Evolutionary conservation across 129 eudicot species (phyloP).

Genomic region (Chrysanthemum makinoi): DNA sequence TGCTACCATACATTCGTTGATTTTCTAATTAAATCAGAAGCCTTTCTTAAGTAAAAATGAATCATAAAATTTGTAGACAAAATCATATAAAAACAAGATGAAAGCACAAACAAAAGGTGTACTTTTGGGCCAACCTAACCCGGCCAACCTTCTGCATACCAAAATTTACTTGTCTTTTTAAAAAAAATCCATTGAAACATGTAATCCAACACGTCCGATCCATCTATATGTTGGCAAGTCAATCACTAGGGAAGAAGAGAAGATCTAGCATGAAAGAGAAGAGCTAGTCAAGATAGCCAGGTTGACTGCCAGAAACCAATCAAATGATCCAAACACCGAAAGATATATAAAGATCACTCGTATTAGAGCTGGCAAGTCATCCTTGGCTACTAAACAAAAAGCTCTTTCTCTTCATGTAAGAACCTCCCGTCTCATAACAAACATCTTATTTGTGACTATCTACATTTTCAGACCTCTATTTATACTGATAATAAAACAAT

Average conservation of each 20-base stretch:
- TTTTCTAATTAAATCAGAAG: too few species aligned
- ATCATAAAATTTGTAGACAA: too few species aligned
- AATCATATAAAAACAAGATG: too few species aligned
- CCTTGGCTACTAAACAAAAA: conserved; percentile 41
- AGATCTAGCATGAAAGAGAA: conserved; percentile 33
- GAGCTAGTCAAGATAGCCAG: conserved; percentile 34
- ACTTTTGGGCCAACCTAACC: too few species aligned
- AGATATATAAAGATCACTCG: conserved; percentile 12
- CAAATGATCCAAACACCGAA: not conserved
- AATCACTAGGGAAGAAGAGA: not conserved
- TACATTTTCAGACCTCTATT: not conserved
- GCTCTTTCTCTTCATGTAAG: conserved; percentile 30
- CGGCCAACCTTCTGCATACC: too few species aligned
- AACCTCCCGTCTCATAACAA: conserved; percentile 9
- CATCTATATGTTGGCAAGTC: not conserved
- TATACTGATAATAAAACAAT: not conserved
- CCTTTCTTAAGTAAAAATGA: too few species aligned
- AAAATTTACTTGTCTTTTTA: too few species aligned
- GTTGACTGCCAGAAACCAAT: conserved; percentile 32
- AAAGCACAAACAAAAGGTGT: too few species aligned
- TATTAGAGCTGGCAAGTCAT: conserved; percentile 38
- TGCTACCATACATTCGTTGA: too few species aligned
- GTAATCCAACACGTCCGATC: too few species aligned
- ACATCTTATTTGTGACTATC: not conserved
- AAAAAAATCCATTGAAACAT: too few species aligned